Percentiles rank a stretch among this genome's conserved stretches.
Evolutionary conservation across 176 grass and related monocot species (phyloP).

Genomic region (Lolium perenne): DNA sequence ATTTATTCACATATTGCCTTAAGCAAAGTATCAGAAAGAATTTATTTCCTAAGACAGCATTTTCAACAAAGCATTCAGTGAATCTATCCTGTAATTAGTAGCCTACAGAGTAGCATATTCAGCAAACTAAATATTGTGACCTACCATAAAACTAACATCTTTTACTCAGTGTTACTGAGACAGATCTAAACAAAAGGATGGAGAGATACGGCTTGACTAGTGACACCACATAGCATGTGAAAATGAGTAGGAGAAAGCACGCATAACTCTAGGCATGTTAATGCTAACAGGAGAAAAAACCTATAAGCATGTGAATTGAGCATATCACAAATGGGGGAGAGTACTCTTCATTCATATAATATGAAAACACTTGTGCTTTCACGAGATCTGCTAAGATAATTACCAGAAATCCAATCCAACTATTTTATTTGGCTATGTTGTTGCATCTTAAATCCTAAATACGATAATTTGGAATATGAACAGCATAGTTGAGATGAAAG

Average conservation of each 20-base stretch:
- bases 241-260: neutral
- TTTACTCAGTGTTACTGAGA: too few species aligned
- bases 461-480: too few species aligned
- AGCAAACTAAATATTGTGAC: neutral
- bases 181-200: too few species aligned
- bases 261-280: neutral
- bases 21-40: neutral
- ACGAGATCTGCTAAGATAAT: neutral
- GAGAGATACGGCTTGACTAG: too few species aligned
- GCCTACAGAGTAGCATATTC: neutral
- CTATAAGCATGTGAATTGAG: neutral
- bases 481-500: too few species aligned
- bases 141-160: neutral
- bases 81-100: neutral
- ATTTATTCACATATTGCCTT: neutral
- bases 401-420: neutral
- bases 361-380: neutral
- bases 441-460: too few species aligned
- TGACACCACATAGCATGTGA: too few species aligned
- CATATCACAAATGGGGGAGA: neutral
- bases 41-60: neutral
- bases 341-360: neutral
- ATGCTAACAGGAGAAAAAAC: neutral
- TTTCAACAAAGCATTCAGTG: neutral
- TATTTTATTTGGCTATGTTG: neutral